These are phyloP conservation scores for Rhodotorula taiwanensis DNA, from an alignment of 768 basidiomycete genomes.

Conservation along the genomic window DNA sequence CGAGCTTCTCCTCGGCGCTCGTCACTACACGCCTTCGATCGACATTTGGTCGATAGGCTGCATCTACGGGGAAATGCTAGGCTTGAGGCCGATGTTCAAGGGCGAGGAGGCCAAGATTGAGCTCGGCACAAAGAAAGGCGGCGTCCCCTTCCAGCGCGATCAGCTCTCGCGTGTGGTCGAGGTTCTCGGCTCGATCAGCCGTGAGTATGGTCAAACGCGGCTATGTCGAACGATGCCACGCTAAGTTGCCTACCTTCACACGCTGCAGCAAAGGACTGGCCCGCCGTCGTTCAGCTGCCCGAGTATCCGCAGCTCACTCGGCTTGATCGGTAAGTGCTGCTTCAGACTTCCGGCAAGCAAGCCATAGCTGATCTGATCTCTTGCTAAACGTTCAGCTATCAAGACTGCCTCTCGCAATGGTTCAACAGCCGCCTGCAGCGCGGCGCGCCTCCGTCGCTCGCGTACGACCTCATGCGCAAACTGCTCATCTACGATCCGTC, in stretches of 20 bases:
- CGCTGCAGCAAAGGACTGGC: slow-evolving; percentile 77
- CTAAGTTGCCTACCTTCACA: background rate
- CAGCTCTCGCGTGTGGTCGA: slow-evolving; percentile 95
- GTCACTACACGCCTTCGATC: slow-evolving; percentile 94
- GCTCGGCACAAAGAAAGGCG: slow-evolving; percentile 62
- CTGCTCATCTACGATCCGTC: slow-evolving; percentile 90
- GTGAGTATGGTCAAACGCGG: slow-evolving; percentile 53
- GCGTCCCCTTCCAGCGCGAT: slow-evolving; percentile 92
- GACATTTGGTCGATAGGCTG: slow-evolving; percentile 97
- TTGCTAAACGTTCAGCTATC: slow-evolving; percentile 50
- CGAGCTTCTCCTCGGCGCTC: slow-evolving; percentile 88
- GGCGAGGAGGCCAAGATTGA: slow-evolving; percentile 98
- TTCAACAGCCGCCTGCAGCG: slow-evolving; percentile 48
- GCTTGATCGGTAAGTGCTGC: slow-evolving; percentile 5
- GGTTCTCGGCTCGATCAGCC: slow-evolving; percentile 78
- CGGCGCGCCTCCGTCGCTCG: slow-evolving; percentile 58
- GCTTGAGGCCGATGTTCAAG: slow-evolving; percentile 92
- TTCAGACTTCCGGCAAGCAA: background rate
- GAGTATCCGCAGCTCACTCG: slow-evolving; percentile 28
- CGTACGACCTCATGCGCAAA: slow-evolving; percentile 70
- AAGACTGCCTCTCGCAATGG: slow-evolving; percentile 66
- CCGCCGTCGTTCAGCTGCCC: slow-evolving; percentile 52
- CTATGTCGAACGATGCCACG: background rate
- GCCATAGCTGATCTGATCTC: background rate
- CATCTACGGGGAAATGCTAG: slow-evolving; percentile 91